Percentiles rank a stretch among this genome's conserved stretches.
Conservation (phyloP, 305 asterid genomes). For the Fraxinus sp. region DNA sequence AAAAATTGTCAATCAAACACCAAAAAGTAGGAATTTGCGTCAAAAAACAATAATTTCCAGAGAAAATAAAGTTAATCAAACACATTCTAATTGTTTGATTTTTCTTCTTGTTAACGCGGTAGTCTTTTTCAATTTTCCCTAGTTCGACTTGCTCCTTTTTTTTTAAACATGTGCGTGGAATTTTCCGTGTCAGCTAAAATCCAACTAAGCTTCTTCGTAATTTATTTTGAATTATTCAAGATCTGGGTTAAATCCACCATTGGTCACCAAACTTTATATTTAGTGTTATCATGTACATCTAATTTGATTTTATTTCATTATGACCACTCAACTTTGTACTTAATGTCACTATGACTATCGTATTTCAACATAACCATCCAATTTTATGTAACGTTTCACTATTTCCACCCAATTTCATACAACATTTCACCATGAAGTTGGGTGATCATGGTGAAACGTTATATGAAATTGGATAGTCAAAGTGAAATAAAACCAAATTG, state of each 20-base stretch:
- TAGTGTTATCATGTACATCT: neutral
- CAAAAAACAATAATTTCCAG: too few relatives aligned
- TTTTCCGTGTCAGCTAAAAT: slow-evolving; percentile 1
- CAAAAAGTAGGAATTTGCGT: neutral
- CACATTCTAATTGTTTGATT: too few relatives aligned
- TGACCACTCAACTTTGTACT: too few relatives aligned
- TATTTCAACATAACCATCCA: neutral
- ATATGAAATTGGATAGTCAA: neutral
- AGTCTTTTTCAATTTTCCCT: neutral
- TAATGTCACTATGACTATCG: neutral
- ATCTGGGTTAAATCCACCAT: too few relatives aligned
- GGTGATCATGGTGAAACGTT: neutral
- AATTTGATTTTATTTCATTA: neutral
- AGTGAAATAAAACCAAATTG: neutral
- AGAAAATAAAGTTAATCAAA: neutral
- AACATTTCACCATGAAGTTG: neutral
- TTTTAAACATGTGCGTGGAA: neutral
- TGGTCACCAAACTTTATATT: too few relatives aligned
- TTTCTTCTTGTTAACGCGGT: neutral
- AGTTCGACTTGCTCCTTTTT: neutral
- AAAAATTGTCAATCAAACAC: neutral
- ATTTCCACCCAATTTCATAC: too few relatives aligned
- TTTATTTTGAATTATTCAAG: neutral
- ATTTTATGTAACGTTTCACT: too few relatives aligned
- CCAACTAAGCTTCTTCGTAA: slow-evolving; percentile 21